phyloP scores from a whole-genome alignment of 2,329 filamentous ascomycete species.

The Hypoxylon rubiginosum region DNA sequence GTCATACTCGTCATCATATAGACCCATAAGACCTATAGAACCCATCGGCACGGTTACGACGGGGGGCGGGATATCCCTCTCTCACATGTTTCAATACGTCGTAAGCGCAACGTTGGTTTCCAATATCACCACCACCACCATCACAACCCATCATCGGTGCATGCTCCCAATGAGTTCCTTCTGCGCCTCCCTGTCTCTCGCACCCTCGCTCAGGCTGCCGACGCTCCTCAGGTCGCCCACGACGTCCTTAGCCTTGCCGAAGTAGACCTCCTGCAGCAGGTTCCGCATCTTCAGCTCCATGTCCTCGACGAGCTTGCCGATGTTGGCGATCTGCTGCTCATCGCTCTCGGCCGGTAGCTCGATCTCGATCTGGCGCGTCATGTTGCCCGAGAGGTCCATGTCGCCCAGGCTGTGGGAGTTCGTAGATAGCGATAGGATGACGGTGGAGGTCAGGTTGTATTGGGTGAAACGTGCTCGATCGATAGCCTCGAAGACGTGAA shows the following conservation, averaged over 20 bases:
- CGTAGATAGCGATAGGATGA: constrained; percentile 89
- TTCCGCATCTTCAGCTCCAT: constrained; percentile 99
- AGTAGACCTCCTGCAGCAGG: constrained; percentile 97
- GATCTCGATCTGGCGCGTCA: constrained; percentile 96
- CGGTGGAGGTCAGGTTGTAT: constrained; percentile 97
- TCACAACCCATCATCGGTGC: constrained; percentile 39
- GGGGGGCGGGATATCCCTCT: constrained; percentile 9
- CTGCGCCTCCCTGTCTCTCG: constrained; percentile 86
- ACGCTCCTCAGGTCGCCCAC: constrained; percentile 95
- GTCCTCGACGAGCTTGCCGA: constrained; percentile 94
- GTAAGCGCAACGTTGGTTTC: constrained; percentile 1
- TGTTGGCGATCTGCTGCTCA: constrained; percentile 94
- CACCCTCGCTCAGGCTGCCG: constrained; percentile 84
- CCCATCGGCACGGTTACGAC: constrained; percentile 15
- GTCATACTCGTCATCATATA: constrained; percentile 20
- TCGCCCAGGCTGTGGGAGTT: constrained; percentile 75
- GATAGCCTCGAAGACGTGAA: constrained; percentile 97
- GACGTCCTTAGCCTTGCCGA: constrained; percentile 98
- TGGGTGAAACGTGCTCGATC: constrained; percentile 92
- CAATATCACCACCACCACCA: constrained; percentile 11
- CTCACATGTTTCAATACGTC: constrained; percentile 12
- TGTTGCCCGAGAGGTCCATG: constrained; percentile 95
- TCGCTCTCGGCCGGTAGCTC: constrained; percentile 92
- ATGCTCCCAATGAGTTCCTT: constrained; percentile 83
- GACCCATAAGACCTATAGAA: neutral